Evolutionary conservation across 2,329 filamentous ascomycete genomes (phyloP).

Genomic region (Plectosphaerella cucumerina): DNA sequence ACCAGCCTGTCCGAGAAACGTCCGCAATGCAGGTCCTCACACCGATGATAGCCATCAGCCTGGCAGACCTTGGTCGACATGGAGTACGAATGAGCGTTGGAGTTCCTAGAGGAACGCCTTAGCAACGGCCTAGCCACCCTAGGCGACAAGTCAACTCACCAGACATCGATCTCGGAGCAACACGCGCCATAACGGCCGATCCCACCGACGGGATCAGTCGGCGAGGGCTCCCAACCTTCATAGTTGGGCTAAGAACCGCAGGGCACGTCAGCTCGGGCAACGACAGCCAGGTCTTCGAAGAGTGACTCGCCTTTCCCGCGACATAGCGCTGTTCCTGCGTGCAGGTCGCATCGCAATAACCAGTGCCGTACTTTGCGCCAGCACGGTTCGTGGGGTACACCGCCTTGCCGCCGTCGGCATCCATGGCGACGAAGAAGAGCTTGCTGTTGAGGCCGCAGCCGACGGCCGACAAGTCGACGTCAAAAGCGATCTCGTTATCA

Average conservation of each 20-base stretch:
- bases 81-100: conserved; percentile 48
- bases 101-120: conserved; percentile 22
- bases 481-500: conserved; percentile 62
- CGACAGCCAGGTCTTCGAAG: background rate
- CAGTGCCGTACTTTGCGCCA: conserved; percentile 51
- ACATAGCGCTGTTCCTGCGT: conserved; percentile 42
- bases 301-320: conserved; percentile 27
- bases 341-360: conserved; percentile 46
- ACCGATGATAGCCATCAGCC: conserved; percentile 4
- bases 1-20: conserved; percentile 23
- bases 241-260: conserved; percentile 24
- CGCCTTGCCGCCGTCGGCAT: conserved; percentile 42
- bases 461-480: conserved; percentile 60
- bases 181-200: conserved; percentile 45
- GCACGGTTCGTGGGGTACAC: conserved; percentile 37
- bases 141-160: conserved; percentile 33
- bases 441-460: conserved; percentile 64
- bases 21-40: conserved; percentile 25
- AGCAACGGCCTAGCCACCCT: background rate
- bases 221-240: conserved; percentile 40
- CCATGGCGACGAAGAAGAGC: conserved; percentile 56
- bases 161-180: conserved; percentile 55
- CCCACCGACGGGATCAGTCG: conserved; percentile 46
- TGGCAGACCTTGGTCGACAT: conserved; percentile 6
- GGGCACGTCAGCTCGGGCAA: background rate